phyloP scores from a whole-genome alignment of 2,329 filamentous ascomycete genomes.

The Aspergillus niger region DNA sequence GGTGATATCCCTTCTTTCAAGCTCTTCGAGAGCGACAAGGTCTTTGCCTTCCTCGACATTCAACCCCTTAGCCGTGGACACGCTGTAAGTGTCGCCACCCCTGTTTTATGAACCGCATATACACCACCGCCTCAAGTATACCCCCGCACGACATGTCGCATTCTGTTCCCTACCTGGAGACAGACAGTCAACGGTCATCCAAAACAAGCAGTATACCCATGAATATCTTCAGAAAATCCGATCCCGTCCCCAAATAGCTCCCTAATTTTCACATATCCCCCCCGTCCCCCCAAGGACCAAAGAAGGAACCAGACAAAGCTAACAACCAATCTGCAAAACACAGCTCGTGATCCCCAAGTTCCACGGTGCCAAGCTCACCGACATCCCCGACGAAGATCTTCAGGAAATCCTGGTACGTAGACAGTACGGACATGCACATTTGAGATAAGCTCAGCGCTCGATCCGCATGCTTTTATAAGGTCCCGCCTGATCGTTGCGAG shows the following conservation, averaged over 20 bases:
- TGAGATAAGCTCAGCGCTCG: too few species aligned
- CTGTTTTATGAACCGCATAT: neutral
- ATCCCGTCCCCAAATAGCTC: neutral
- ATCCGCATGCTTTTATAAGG: too few species aligned
- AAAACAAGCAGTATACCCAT: neutral
- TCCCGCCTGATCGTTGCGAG: neutral
- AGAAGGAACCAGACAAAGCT: slow-evolving; percentile 13
- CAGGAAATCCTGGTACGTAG: slow-evolving; percentile 72
- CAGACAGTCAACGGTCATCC: neutral
- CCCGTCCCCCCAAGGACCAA: neutral
- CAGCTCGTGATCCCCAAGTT: slow-evolving; percentile 95
- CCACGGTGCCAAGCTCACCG: slow-evolving; percentile 86
- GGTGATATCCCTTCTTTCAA: slow-evolving; percentile 96
- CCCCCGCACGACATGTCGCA: slow-evolving; percentile 22
- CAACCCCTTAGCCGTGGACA: slow-evolving; percentile 85
- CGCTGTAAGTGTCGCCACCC: slow-evolving; percentile 62
- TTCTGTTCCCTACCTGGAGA: neutral
- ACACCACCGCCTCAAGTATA: neutral
- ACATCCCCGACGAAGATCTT: slow-evolving; percentile 89
- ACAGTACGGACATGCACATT: too few species aligned
- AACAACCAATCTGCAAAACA: neutral
- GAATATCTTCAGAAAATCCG: neutral
- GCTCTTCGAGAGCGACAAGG: slow-evolving; percentile 91
- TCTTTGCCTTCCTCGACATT: slow-evolving; percentile 95
- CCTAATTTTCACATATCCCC: neutral